Evolutionary conservation across 2,329 filamentous ascomycete species (phyloP).

Genomic region (Pseudogymnoascus sp.): DNA sequence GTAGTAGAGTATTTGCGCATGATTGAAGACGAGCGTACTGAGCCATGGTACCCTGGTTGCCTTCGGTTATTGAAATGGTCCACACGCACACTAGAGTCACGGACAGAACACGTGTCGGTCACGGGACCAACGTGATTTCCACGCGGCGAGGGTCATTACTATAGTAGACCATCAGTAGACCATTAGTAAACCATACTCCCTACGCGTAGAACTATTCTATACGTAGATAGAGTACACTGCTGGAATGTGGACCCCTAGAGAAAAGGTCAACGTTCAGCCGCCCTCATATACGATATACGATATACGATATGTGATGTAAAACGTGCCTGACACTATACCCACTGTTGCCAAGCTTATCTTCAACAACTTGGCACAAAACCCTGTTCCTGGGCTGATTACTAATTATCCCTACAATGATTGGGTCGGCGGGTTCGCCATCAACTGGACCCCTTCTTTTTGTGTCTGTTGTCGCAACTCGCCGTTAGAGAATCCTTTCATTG

Average conservation of each 20-base stretch:
- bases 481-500: neutral
- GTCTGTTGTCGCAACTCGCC: neutral
- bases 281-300: neutral
- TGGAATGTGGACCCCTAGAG: neutral
- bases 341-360: neutral
- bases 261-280: neutral
- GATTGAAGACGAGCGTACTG: neutral
- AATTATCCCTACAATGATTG: neutral
- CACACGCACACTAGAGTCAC: neutral
- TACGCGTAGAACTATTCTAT: neutral
- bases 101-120: neutral
- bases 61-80: constrained; percentile 1
- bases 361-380: neutral
- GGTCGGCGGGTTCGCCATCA: neutral
- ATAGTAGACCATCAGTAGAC: neutral
- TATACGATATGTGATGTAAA: neutral
- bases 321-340: neutral
- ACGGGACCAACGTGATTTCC: neutral
- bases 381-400: neutral
- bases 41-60: neutral
- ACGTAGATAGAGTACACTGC: neutral
- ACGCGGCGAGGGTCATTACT: neutral
- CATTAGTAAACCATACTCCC: too few species aligned
- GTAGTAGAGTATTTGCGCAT: neutral
- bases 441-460: neutral